Percentiles rank a stretch among this genome's conserved stretches.
phyloP scores from a whole-genome alignment of 139 green algal genomes.

The Micromonas commoda region DNA sequence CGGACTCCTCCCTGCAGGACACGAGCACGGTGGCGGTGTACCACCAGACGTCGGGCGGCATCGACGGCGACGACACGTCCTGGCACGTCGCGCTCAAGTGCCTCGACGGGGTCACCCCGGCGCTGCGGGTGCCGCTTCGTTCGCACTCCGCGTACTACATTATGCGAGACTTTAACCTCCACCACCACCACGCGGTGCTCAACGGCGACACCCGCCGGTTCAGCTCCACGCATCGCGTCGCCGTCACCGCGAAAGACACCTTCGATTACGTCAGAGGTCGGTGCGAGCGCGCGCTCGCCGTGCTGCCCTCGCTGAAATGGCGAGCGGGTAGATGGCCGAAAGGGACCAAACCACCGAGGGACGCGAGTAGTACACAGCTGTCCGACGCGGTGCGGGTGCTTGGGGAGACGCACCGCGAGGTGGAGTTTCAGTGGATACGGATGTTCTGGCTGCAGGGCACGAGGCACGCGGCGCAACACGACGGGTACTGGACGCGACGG shows the following conservation, averaged over 20 bases:
- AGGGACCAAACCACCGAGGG: too few species aligned
- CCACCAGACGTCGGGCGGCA: neutral
- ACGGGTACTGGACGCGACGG: neutral
- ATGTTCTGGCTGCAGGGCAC: slow-evolving; percentile 21
- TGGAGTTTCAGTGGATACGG: slow-evolving; percentile 21
- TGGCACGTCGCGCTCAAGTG: neutral
- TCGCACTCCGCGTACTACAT: slow-evolving; percentile 9
- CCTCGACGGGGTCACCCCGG: neutral
- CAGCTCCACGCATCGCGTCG: slow-evolving; percentile 7
- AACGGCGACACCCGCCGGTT: neutral
- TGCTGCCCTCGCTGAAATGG: neutral
- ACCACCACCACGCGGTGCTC: slow-evolving; percentile 18
- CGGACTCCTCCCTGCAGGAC: neutral
- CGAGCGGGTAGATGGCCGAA: neutral
- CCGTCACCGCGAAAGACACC: slow-evolving; percentile 4
- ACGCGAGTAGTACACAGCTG: neutral
- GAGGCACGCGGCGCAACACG: neutral
- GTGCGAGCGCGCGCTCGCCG: neutral
- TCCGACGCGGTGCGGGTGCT: too few species aligned
- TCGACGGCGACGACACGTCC: neutral
- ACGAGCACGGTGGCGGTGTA: slow-evolving; percentile 2
- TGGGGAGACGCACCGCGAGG: slow-evolving; percentile 1
- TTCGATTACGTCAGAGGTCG: slow-evolving; percentile 8
- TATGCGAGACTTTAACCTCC: neutral
- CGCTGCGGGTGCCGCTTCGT: slow-evolving; percentile 3